These are phyloP conservation scores for Fibroporia radiculosa DNA, from an alignment of 768 basidiomycete species.

Conservation along the genomic window DNA sequence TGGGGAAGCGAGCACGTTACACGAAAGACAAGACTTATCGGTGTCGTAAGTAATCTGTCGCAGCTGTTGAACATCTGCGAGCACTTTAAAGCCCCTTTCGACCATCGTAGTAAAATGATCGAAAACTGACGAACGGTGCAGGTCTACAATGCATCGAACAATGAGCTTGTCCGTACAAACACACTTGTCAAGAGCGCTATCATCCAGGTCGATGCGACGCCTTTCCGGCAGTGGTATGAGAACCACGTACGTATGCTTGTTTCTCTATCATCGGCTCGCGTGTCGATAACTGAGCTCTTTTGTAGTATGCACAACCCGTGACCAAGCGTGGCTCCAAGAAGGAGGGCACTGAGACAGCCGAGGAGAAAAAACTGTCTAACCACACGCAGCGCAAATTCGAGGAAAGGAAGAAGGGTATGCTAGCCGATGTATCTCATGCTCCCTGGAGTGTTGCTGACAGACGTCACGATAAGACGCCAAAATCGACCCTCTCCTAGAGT, in stretches of 20 bases:
- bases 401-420: conserved; percentile 83
- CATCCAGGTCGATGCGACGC: conserved; percentile 96
- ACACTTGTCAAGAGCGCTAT: conserved; percentile 96
- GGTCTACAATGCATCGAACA: conserved; percentile 99
- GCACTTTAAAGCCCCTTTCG: background rate
- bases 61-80: background rate
- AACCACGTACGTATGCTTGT: conserved; percentile 64
- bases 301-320: conserved; percentile 89
- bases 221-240: conserved; percentile 99
- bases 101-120: too few species aligned
- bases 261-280: background rate
- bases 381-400: conserved; percentile 84
- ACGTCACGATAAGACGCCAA: conserved; percentile 58
- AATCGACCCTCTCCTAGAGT: conserved; percentile 82
- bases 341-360: conserved; percentile 40
- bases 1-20: conserved; percentile 96
- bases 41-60: conserved; percentile 62
- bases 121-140: conserved; percentile 20
- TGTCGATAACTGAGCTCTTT: conserved; percentile 1
- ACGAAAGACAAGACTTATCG: conserved; percentile 91
- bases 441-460: conserved; percentile 3
- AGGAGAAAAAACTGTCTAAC: conserved; percentile 76
- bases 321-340: conserved; percentile 79
- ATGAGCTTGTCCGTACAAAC: conserved; percentile 99
- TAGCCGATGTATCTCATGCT: background rate